Base-by-base conservation (phyloP, 73 alveolate genomes). In the Diophrys sp. region DNA sequence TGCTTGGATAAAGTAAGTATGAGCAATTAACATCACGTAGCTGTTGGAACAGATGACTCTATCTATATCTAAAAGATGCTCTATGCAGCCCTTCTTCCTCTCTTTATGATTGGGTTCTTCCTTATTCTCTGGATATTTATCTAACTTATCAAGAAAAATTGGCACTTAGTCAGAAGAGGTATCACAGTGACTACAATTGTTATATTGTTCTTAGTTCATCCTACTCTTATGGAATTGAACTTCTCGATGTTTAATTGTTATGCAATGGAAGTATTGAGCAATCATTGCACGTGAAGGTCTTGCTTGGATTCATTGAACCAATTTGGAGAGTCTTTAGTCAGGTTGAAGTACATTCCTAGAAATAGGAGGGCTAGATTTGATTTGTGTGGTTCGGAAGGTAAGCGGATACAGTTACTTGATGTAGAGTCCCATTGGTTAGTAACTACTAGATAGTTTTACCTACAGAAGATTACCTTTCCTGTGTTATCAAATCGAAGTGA, bases 201-300 rank as follows among this genome's bases (percentile, higher is more conserved):
- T 72, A 75, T 82, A 31, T 54, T 82, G 27, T 82, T 53, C 84
- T 44, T 82, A 71, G 62, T 78, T 1, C 84, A 74, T 27, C 90
- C 90, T 14, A 70, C 81, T n/a, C 14, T 82, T 26, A 82, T 81
- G 71, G 71, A 79, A 24, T 32, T 71, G 44, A 75, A 78, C 27
- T 82, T 82, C 70, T 67, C 82, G 2, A 55, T 82, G 84, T 28
- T 82, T 62, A 82, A 82, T 56, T 82, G 90, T 75, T 73, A 53
- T 26, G 81, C 73, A 62, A 62, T 82, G 2, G 90, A 70, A 25
- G 75, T 25, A 1, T 25, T 1, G 1, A 5, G 2, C 23, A 5
- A 68, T 28, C n/a, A 44, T 44, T 5, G 5, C 18, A 44, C n/a
- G n/a, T n/a, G n/a, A n/a, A n/a, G n/a, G n/a, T n/a, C n/a, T n/a